These are phyloP conservation scores for Mortierella sp. DNA, from an alignment of 371 early-diverging fungal genomes.

Conservation along the genomic window DNA sequence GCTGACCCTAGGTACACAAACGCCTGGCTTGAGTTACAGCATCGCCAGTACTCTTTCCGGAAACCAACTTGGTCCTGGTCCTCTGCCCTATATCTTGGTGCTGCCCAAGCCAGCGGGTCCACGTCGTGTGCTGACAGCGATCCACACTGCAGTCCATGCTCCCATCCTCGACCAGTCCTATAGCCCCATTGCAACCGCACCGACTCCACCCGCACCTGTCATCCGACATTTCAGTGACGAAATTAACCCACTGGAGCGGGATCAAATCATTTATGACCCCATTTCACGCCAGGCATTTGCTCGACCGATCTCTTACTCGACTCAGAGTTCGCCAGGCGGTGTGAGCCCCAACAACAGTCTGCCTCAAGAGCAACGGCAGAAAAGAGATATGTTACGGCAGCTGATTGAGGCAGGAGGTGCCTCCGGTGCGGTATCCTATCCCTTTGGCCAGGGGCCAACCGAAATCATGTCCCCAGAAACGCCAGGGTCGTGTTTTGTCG, in stretches of 20 bases:
- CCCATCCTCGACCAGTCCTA: constrained; percentile 68
- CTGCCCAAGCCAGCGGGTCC: constrained; percentile 80
- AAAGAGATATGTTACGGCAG: constrained; percentile 30
- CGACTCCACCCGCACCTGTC: constrained; percentile 58
- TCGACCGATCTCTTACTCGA: constrained; percentile 20
- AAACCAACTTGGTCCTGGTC: constrained; percentile 1
- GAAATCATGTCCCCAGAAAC: constrained; percentile 29
- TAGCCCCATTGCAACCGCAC: constrained; percentile 74
- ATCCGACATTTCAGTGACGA: constrained; percentile 48
- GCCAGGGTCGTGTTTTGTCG: constrained; percentile 15
- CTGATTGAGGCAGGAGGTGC: constrained; percentile 33
- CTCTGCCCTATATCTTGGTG: constrained; percentile 69
- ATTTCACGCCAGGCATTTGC: constrained; percentile 43
- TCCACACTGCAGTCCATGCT: constrained; percentile 71
- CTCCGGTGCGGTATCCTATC: background rate
- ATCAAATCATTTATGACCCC: constrained; percentile 35
- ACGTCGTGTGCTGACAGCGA: constrained; percentile 69
- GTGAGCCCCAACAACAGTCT: constrained; percentile 34
- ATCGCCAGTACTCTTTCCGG: constrained; percentile 18
- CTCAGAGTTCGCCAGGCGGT: constrained; percentile 46
- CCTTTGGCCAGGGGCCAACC: constrained; percentile 11
- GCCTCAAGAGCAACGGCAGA: constrained; percentile 15
- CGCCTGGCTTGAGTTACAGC: constrained; percentile 26
- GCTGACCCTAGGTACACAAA: constrained; percentile 37
- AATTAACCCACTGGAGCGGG: constrained; percentile 44